Evolutionary conservation across 2,329 filamentous ascomycete species (phyloP), one percentile per base, ranked within the genome.

Genomic region (Clonostachys byssicola): DNA sequence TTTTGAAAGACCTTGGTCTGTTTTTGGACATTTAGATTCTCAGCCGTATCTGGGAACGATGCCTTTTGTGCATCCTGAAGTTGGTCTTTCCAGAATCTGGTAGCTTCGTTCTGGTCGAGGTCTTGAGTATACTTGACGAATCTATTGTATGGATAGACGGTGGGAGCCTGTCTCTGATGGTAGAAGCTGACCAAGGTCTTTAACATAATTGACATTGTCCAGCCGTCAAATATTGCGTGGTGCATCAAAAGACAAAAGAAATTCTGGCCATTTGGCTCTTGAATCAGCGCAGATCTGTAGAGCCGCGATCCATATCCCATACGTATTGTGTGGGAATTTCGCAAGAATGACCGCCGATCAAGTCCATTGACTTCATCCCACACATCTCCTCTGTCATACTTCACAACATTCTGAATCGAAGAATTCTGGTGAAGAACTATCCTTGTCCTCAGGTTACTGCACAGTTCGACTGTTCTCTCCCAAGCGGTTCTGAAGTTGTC

Each of bases 81-180:
- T 34, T 47, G 40, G 8, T 10, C 13, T 13, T 13, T 5, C 47
- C 47, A 49, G 43, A 20, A 49, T n/a, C 20, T 35, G 10, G 17
- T 40, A 10, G 43, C 40, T 18, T 23, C 39, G 18, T 46, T 39
- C 12, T 34, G 12, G 30, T 55, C 46, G 16, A 61, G 57, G 34
- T 69, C 60, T 49, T 64, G 60, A 7, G 73, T 60, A 48, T 71
- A 69, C 40, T 62, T 61, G 51, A 73, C 70, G 48, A 72, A 73
- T 30, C 65, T 57, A 41, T 65, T 68, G 56, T 71, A 73, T 5
- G 51, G 50, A 14, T 20, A 10, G 6, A 34, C 36, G 5, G 6
- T 4, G 13, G 8, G 18, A 23, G 35, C 34, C 43, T 47, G n/a
- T 12, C 12, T 41, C 40, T 20, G 46, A 17, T 6, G 40, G 45